Evolutionary conservation across 2,329 filamentous ascomycete genomes (phyloP).

Genomic region (Talaromyces sp.): DNA sequence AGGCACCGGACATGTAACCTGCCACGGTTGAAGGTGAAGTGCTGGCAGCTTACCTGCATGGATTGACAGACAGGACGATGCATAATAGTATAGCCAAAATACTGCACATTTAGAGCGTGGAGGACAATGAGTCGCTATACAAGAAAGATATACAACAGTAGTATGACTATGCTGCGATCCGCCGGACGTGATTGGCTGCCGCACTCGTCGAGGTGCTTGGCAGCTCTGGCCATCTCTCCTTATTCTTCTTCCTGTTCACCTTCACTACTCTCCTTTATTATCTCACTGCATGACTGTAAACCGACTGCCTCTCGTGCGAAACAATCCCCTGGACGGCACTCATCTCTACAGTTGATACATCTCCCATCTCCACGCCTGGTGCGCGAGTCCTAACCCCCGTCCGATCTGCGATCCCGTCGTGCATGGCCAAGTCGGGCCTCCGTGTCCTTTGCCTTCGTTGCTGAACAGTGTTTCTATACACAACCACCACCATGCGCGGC

Average conservation of each 20-base stretch:
- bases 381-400: neutral
- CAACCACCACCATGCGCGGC: constrained; percentile 17
- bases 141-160: neutral
- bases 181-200: neutral
- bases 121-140: too few relatives aligned
- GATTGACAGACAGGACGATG: neutral
- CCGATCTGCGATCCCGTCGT: neutral
- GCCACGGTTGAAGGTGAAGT: neutral
- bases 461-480: neutral
- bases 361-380: neutral
- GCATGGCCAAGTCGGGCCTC: neutral
- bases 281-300: neutral
- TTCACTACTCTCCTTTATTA: neutral
- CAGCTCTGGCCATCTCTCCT: neutral
- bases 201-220: neutral
- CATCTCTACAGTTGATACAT: neutral
- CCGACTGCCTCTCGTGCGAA: too few relatives aligned
- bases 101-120: neutral
- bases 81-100: neutral
- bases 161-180: neutral
- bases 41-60: neutral
- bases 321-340: neutral
- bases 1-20: neutral
- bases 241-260: neutral
- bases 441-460: constrained; percentile 1